Percentiles rank a stretch among this genome's conserved stretches.
These are phyloP conservation scores for Rhodotorula sp. DNA, from an alignment of 1,284 basidiomycete species.

Conservation along the genomic window DNA sequence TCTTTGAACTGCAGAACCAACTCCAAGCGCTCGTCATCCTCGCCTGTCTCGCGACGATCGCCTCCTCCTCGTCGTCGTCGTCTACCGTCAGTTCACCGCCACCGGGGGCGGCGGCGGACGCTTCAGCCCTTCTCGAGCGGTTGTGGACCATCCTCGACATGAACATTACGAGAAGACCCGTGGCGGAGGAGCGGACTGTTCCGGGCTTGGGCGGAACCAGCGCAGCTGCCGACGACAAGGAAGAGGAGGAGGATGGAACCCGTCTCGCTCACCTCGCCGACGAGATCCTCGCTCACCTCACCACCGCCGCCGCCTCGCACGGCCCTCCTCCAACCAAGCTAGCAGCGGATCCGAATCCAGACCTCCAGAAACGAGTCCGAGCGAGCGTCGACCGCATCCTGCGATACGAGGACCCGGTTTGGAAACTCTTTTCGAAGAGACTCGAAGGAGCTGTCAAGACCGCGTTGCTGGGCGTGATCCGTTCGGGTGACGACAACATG, in stretches of 20 bases:
- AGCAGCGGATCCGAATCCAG: not conserved
- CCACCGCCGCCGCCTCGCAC: conserved; percentile 44
- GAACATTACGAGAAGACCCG: too few species aligned
- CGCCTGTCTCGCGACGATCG: conserved; percentile 61
- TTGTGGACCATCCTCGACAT: conserved; percentile 63
- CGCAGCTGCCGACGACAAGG: too few species aligned
- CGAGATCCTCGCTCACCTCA: conserved; percentile 59
- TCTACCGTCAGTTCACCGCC: too few species aligned
- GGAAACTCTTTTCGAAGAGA: conserved; percentile 46
- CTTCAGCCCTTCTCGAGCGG: conserved; percentile 48
- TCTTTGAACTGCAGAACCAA: conserved; percentile 65
- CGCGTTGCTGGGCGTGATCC: conserved; percentile 25
- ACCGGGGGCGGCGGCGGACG: not conserved
- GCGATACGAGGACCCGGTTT: conserved; percentile 9
- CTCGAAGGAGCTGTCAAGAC: conserved; percentile 56
- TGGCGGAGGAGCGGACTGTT: conserved; percentile 50
- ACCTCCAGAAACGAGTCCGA: not conserved
- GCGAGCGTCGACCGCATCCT: not conserved
- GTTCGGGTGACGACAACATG: too few species aligned
- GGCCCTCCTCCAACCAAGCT: not conserved
- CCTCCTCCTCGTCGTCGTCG: conserved; percentile 28
- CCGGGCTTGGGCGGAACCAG: conserved; percentile 46
- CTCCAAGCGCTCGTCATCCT: conserved; percentile 68
- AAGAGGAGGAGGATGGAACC: conserved; percentile 45
- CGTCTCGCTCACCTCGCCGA: conserved; percentile 67